Evolutionary conservation across 768 basidiomycete genomes (phyloP).

Genomic region (Tephrocybe sp.): DNA sequence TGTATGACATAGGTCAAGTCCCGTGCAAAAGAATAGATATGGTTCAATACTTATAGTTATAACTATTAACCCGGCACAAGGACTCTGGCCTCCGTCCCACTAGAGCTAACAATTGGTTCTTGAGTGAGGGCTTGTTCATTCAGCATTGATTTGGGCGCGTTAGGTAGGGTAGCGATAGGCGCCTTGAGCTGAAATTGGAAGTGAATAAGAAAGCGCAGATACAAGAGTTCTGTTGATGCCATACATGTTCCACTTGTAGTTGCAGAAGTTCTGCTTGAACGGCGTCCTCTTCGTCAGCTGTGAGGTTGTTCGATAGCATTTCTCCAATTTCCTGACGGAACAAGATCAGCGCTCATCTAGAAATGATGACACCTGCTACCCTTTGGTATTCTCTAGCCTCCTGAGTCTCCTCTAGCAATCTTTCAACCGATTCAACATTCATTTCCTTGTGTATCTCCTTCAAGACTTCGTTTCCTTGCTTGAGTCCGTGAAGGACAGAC

Average conservation of each 20-base stretch:
- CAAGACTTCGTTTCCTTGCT: slow-evolving; percentile 91
- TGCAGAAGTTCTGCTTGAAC: slow-evolving; percentile 80
- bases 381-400: slow-evolving; percentile 92
- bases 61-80: slow-evolving; percentile 28
- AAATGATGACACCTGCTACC: slow-evolving; percentile 34
- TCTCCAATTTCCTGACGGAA: slow-evolving; percentile 83
- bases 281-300: slow-evolving; percentile 89
- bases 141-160: slow-evolving; percentile 38
- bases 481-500: slow-evolving; percentile 87
- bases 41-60: too few species aligned
- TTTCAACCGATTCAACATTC: slow-evolving; percentile 91
- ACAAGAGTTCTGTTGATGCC: slow-evolving; percentile 19
- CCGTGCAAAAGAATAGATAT: too few species aligned
- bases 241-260: slow-evolving; percentile 63
- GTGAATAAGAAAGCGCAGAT: slow-evolving; percentile 3
- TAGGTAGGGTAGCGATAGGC: slow-evolving; percentile 44
- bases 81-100: slow-evolving; percentile 22
- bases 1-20: too few species aligned
- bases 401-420: slow-evolving; percentile 85
- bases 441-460: slow-evolving; percentile 94
- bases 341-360: neutral
- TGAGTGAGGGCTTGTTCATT: slow-evolving; percentile 8
- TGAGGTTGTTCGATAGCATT: slow-evolving; percentile 78
- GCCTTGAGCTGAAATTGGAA: slow-evolving; percentile 26
- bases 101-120: slow-evolving; percentile 20